Evolutionary conservation across 2,329 filamentous ascomycete species (phyloP), one percentile per base, ranked within the genome.

Genomic region (Lasiodiplodia theobromae): DNA sequence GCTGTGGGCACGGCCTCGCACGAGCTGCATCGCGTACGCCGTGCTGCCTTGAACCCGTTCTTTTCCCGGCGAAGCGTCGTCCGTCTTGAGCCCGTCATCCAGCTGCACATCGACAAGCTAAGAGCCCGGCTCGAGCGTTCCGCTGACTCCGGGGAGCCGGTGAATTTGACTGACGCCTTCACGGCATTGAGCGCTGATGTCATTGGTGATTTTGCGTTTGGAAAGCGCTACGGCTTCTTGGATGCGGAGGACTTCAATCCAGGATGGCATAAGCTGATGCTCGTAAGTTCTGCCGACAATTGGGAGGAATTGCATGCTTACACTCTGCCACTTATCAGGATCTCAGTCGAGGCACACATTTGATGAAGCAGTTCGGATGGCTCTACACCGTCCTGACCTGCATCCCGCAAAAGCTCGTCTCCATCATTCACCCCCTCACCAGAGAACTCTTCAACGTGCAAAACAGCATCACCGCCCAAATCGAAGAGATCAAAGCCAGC

Each of bases 41-140:
- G 75, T 51, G 71, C 71, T 5, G 74, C 79, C 2, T 66, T 81
- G 16, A 76, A 73, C 67, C 76, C 74, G 10, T 81, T 79, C 73
- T 80, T 81, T 69, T 79, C 77, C 12, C 73, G 74, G 66, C 51
- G 69, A 4, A 63, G 69, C 7, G 71, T 77, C 34, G 65, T 47
- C 0, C 47, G 53, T 4, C 58, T 77, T 2, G 74, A 76, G 52
- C 70, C 72, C 1, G 44, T 71, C 23, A 73, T 78, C 21, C 68
- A 69, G n/a, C 66, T 71, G 12, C 34, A 71, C 3, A 68, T 68
- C 10, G 40, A 58, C 25, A 71, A 70, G 57, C 62, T 74, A 28
- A 64, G 69, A 14, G 57, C 7, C 16, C 66, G 70, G 47, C 65
- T 75, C 14, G 31, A 71, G 7, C 38, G 21, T 8, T 66, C 60